Base-by-base conservation (phyloP, 139 green algal genomes). In the Raphidocelis subcapitata region DNA sequence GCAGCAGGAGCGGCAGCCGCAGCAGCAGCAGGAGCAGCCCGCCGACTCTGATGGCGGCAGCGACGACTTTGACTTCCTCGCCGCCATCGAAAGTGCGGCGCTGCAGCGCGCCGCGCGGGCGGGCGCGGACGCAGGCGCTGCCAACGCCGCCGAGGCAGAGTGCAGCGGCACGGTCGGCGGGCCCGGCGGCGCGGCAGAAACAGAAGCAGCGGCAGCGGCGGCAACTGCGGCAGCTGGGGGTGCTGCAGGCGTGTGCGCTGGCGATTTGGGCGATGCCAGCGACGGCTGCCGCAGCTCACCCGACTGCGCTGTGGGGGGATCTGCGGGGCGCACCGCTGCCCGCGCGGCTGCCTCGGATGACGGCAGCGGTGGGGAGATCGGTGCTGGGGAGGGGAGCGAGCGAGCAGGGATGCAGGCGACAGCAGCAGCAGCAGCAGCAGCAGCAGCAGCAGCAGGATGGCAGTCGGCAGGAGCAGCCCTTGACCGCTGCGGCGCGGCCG, bases 151-250 rank as follows among this genome's bases (percentile, higher is more conserved):
- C 51, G 62, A 23, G 28, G 26, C 23, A 16, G n/a, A 24, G 12
- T 44, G 29, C 3, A 12, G 57, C 57, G 62, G 15, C 52, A 26
- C 41, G 0, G 16, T 29, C 15, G 10, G 62, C 23, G 32, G 67
- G 2, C 44, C 28, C 1, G 49, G 65, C 2, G 62, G 63, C 29
- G 54, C 63, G 2, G 10, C 31, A 0, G 76, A 77, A 32, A 74
- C 76, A 29, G 62, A 15, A 5, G 61, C 81, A 46, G 20, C n/a
- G 77, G 1, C 18, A 82, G 8, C 47, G 26, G 15, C 72, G 72
- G 20, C 64, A 82, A 0, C 20, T 83, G 3, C 63, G 62, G 8
- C 87, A 90, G 62, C 88, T n/a, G n/a, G n/a, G 82, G 84, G 16
- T 81, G 16, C 76, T 82, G 1, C n/a, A 62, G 56, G 33, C 5